phyloP scores from a whole-genome alignment of 345 rosid genomes.

The Camelina neglecta region DNA sequence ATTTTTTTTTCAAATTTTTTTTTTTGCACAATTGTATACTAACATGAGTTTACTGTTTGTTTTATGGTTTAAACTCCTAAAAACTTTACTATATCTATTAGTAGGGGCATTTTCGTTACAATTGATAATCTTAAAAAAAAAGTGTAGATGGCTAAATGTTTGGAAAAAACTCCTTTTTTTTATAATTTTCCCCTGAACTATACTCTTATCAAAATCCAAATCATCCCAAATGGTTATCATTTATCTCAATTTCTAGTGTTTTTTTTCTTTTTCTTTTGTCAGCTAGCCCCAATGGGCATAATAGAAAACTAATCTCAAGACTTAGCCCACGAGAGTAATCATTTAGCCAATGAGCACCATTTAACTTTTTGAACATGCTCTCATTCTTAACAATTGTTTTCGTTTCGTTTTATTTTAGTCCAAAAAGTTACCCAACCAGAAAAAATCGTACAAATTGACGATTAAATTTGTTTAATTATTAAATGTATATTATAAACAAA shows the following conservation, averaged over 20 bases:
- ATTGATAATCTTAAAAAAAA: no score
- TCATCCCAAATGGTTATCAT: neutral
- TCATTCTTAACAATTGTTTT: constrained; percentile 28
- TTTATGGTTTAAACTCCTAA: no score
- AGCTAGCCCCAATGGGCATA: neutral
- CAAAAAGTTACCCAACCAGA: neutral
- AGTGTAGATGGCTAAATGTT: no score
- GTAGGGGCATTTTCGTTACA: no score
- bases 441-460: neutral
- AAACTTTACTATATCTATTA: no score
- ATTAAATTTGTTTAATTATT: neutral
- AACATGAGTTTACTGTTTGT: no score
- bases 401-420: constrained; percentile 3
- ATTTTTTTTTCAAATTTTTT: no score
- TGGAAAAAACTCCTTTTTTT: no score
- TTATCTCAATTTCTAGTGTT: neutral
- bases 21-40: no score
- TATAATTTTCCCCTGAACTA: no score
- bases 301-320: constrained; percentile 6
- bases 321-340: constrained; percentile 44
- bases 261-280: neutral
- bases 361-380: constrained; percentile 43
- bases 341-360: constrained; percentile 43
- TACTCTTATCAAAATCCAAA: neutral
- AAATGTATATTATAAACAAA: constrained; percentile 20